phyloP scores from a whole-genome alignment of 2,329 filamentous ascomycete genomes.

The Botrytis pseudocinerea region DNA sequence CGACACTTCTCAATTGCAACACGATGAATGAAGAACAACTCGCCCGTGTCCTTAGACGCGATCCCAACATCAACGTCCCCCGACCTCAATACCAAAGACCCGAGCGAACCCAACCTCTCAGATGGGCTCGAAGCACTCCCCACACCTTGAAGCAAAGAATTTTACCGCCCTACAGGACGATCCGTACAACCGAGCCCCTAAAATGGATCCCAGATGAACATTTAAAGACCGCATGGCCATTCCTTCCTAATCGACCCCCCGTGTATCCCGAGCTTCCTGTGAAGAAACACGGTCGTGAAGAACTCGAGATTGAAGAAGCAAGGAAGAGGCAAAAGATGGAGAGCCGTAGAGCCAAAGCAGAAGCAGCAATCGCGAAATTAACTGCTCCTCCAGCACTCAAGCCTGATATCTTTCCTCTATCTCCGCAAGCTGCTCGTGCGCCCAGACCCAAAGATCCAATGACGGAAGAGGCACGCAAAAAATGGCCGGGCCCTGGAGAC shows the following conservation, averaged over 20 bases:
- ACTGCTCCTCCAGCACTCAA: not conserved
- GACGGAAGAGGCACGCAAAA: not conserved
- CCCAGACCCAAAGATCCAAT: not conserved
- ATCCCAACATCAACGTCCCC: slow-evolving; percentile 1
- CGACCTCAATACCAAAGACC: not conserved
- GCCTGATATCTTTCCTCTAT: not conserved
- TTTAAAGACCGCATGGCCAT: not conserved
- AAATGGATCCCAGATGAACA: not conserved
- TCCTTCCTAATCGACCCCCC: not conserved
- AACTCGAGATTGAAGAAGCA: not conserved
- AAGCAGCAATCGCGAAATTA: not conserved
- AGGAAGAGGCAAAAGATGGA: not conserved
- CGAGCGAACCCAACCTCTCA: not conserved
- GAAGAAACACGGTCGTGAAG: not conserved
- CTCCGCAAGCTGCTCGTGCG: not conserved
- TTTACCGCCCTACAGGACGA: fast-evolving
- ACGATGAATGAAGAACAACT: not conserved
- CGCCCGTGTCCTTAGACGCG: not conserved
- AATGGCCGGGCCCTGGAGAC: not conserved
- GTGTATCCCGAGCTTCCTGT: not conserved
- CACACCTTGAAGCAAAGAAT: not conserved
- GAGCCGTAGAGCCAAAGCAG: not conserved
- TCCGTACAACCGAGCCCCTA: not conserved
- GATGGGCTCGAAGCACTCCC: fast-evolving
- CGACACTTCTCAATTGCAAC: not conserved